These are phyloP conservation scores for Wickerhamomyces ciferrii DNA, from an alignment of 805 yeast genomes.

Conservation along the genomic window DNA sequence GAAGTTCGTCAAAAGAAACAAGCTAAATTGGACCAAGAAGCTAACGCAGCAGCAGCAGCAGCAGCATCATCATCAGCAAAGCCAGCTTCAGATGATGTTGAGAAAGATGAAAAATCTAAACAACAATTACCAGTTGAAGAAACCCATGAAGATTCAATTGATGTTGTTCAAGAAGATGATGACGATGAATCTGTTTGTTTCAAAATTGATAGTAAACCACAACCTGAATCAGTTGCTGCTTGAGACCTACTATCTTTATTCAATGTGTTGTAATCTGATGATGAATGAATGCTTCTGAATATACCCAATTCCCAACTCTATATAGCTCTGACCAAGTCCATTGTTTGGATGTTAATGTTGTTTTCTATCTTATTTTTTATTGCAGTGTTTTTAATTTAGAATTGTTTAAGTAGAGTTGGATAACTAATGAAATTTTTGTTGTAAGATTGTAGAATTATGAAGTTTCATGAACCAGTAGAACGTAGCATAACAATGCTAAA, in stretches of 20 bases:
- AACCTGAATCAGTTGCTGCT: not conserved
- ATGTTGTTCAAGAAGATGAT: constrained; percentile 2
- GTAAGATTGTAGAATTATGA: no score
- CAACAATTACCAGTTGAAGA: no score
- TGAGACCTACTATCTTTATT: not conserved
- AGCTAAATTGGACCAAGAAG: constrained; percentile 9
- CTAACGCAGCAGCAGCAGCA: constrained; percentile 8
- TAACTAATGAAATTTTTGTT: no score
- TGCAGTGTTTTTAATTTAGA: no score
- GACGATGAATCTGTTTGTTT: not conserved
- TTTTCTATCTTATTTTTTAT: no score
- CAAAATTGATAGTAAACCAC: not conserved
- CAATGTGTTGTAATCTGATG: no score
- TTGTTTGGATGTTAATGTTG: not conserved
- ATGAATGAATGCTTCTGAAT: not conserved
- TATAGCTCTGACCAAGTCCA: not conserved
- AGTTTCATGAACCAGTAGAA: no score
- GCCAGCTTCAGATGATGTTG: not conserved
- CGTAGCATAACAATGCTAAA: no score
- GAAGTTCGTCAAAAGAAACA: constrained; percentile 13
- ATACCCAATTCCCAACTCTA: not conserved
- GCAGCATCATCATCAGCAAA: constrained; percentile 4
- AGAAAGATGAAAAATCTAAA: not conserved
- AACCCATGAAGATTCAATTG: not conserved
- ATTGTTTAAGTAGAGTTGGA: no score